phyloP scores from a whole-genome alignment of 2,329 filamentous ascomycete species.

The Cladorrhinum sp. region DNA sequence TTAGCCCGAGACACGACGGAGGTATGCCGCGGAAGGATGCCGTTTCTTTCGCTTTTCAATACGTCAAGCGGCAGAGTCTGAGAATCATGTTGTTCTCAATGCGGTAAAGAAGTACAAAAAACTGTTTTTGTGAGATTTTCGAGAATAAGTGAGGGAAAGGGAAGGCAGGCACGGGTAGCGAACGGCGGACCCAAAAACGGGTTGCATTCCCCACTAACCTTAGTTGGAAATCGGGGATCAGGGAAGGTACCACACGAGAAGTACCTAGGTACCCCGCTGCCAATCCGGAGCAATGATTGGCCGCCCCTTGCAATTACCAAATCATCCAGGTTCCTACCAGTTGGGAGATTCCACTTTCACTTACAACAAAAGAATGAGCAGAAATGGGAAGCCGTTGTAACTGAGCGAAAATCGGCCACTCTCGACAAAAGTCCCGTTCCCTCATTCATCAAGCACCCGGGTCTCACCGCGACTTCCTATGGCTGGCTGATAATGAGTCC shows the following conservation, averaged over 20 bases:
- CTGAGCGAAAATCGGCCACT: not conserved
- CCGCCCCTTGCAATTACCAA: constrained; percentile 5
- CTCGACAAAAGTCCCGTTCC: too few species aligned
- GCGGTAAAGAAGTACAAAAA: not conserved
- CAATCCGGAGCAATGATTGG: constrained; percentile 9
- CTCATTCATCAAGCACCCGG: too few species aligned
- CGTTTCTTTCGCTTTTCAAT: not conserved
- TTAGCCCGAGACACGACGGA: constrained; percentile 14
- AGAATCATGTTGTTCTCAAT: not conserved
- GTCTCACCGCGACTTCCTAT: not conserved
- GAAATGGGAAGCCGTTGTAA: not conserved
- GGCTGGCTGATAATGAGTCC: not conserved
- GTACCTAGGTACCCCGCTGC: not conserved
- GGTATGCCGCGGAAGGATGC: not conserved
- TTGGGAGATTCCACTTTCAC: constrained; percentile 2
- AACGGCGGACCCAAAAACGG: constrained; percentile 1
- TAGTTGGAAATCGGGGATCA: not conserved
- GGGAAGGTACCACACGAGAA: not conserved
- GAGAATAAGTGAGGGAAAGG: not conserved
- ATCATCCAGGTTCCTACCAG: constrained; percentile 16
- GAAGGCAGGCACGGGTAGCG: not conserved
- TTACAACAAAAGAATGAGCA: not conserved
- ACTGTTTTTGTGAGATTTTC: not conserved
- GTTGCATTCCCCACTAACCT: constrained; percentile 8
- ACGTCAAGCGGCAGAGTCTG: not conserved